Conservation (phyloP, 2,329 filamentous ascomycete species). For the Basipetospora chlamydospora region DNA sequence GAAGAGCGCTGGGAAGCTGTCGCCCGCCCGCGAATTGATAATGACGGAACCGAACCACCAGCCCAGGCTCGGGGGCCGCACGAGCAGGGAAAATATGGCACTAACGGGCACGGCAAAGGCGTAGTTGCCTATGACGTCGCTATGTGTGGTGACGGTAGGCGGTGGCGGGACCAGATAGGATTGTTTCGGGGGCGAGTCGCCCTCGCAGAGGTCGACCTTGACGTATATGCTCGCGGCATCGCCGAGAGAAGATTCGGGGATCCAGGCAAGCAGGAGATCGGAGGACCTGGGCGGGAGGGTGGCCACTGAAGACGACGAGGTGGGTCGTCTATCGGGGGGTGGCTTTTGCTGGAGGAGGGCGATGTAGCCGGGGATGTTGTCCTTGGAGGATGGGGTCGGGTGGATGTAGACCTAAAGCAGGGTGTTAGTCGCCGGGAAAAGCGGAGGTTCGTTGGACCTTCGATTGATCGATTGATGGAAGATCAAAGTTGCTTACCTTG, state of each 20-base stretch:
- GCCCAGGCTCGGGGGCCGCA: conserved; percentile 81
- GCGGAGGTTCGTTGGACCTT: background rate
- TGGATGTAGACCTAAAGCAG: conserved; percentile 73
- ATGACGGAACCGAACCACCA: conserved; percentile 98
- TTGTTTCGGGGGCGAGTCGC: conserved; percentile 66
- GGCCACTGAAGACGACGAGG: conserved; percentile 18
- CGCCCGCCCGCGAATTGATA: conserved; percentile 79
- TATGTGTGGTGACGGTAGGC: conserved; percentile 67
- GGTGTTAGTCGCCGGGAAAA: background rate
- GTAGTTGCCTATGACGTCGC: conserved; percentile 60
- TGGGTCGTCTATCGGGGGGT: conserved; percentile 22
- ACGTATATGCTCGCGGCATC: conserved; percentile 81
- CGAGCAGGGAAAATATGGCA: conserved; percentile 78
- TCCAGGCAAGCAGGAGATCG: conserved; percentile 79
- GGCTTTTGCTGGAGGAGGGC: conserved; percentile 84
- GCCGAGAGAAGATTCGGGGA: conserved; percentile 78
- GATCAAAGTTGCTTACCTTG: conserved; percentile 47
- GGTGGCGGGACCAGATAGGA: conserved; percentile 85
- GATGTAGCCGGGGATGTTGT: conserved; percentile 91
- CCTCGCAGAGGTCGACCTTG: conserved; percentile 82
- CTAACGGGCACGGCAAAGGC: conserved; percentile 84
- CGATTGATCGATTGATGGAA: background rate
- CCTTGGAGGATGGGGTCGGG: conserved; percentile 80
- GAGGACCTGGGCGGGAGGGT: conserved; percentile 39
- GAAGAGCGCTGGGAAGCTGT: conserved; percentile 89